Evolutionary conservation across 78 protist species (phyloP), one percentile per base, ranked within the genome.

Genomic region (Dictyostelium citrinum): DNA sequence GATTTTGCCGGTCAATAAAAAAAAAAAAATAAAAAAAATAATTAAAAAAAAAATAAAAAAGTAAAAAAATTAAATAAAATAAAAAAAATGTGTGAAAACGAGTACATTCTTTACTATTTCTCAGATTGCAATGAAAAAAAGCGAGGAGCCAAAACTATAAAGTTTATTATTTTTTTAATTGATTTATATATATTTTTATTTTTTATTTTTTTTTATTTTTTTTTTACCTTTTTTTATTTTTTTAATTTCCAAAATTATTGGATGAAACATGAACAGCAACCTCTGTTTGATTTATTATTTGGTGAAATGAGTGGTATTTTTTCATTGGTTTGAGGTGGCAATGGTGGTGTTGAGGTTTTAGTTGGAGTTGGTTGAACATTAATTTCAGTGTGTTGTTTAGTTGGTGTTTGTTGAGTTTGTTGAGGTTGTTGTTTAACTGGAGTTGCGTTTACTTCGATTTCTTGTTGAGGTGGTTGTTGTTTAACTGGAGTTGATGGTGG

Each of bases 321-420:
- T 75, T 75, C 81, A n/a, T 43, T 43, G n/a, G 58, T 17, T 20
- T 20, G 37, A 20, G 81, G 81, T 75, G 81, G 81, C 17, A 75
- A n/a, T 41, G 81, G 55, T 75, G 81, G 58, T 4, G 77, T 29
- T 74, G 80, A 33, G 6, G 49, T 17, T 80, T 80, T 80, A 16
- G 84, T 80, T 80, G 84, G 84, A 6, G 84, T 80, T 80, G 84
- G 68, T 31, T 33, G 43, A 22, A 80, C 72, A 45, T 80, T 29
- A 16, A 80, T 55, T 35, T 49, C 72, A 45, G 49, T 35, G 11
- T 80, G 84, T 75, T 75, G 80, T 49, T 49, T 49, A 4, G 60
- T 49, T 49, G 60, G 17, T 49, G 60, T 49, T 70, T 70, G 27
- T 72, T 72, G 39, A 39, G 17, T 2, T 72, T 49, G 81, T 31